phyloP scores from a whole-genome alignment of 169 alveolate genomes.

The Neospora caninum region DNA sequence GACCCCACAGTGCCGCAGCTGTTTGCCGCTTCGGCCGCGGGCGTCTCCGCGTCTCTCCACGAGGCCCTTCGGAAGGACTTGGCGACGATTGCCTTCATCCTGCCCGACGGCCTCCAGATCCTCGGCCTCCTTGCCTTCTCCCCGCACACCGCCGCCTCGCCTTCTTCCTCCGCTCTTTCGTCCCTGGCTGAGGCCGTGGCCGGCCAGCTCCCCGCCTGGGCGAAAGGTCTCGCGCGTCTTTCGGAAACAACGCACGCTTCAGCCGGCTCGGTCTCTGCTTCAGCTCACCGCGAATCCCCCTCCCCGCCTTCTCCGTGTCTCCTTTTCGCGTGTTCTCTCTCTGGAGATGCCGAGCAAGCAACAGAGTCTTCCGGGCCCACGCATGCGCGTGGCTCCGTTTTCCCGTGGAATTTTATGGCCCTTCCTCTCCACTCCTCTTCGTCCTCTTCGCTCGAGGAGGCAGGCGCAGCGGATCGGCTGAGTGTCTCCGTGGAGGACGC shows the following conservation, averaged over 20 bases:
- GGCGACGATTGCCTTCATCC: background rate
- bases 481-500: conserved; percentile 6
- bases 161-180: background rate
- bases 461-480: background rate
- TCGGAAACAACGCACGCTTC: background rate
- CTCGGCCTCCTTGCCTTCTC: background rate
- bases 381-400: too few relatives aligned
- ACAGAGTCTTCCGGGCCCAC: too few relatives aligned
- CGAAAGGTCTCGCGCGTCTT: background rate
- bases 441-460: background rate
- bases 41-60: background rate
- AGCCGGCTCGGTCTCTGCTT: too few relatives aligned
- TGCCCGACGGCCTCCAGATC: background rate
- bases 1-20: background rate
- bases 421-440: background rate
- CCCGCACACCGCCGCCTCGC: background rate
- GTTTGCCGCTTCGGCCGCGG: background rate
- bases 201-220: background rate
- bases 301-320: too few relatives aligned
- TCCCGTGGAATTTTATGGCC: too few relatives aligned
- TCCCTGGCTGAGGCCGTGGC: background rate
- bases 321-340: too few relatives aligned
- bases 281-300: too few relatives aligned
- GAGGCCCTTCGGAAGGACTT: background rate
- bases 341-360: too few relatives aligned